Conservation (phyloP, 2,329 filamentous ascomycete species). For the Sclerotinia trifoliorum region DNA sequence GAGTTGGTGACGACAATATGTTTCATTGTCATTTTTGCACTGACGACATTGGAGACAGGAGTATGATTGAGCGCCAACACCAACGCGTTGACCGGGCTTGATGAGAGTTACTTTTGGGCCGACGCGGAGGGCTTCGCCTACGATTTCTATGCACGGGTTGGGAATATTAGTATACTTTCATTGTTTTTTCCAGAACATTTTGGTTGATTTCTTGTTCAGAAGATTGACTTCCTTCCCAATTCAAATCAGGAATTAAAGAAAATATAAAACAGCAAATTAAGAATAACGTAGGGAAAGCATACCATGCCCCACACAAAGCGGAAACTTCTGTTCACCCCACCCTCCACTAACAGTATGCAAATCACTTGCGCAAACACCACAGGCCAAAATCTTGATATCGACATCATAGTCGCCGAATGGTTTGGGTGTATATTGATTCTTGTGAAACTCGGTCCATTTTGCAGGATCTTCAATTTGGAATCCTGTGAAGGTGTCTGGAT, state of each 20-base stretch:
- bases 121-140: constrained; percentile 66
- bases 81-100: constrained; percentile 53
- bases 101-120: constrained; percentile 62
- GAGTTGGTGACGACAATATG: constrained; percentile 51
- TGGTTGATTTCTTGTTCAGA: neutral
- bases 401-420: constrained; percentile 85
- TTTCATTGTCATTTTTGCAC: constrained; percentile 56
- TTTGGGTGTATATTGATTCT: constrained; percentile 70
- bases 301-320: constrained; percentile 53
- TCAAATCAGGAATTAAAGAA: neutral
- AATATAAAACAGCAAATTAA: neutral
- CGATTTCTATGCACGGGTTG: constrained; percentile 52
- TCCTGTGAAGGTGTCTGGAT: constrained; percentile 59
- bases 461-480: constrained; percentile 52
- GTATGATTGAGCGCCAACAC: constrained; percentile 54
- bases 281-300: constrained; percentile 1
- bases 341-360: constrained; percentile 66
- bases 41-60: constrained; percentile 54
- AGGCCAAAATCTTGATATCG: constrained; percentile 82
- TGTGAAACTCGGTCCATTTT: constrained; percentile 39
- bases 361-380: constrained; percentile 73
- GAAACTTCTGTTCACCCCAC: constrained; percentile 52
- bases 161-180: neutral
- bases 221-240: neutral
- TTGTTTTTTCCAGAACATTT: neutral